These are phyloP conservation scores for Starmerella floris DNA, from an alignment of 805 yeast species.

Conservation along the genomic window DNA sequence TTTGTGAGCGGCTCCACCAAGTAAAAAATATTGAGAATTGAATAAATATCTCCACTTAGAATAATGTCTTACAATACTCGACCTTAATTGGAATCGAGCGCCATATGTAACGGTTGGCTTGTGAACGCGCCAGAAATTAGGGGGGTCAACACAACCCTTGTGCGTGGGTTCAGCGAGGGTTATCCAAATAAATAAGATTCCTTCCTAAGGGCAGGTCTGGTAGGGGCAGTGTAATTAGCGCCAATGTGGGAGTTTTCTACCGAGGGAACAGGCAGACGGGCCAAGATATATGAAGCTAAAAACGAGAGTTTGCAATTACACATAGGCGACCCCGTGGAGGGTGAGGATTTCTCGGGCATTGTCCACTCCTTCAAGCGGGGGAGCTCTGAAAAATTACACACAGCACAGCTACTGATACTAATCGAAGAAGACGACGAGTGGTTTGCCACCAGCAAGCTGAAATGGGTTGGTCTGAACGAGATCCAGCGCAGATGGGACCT, in stretches of 20 bases:
- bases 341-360: constrained; percentile 12
- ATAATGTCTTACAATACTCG: too few species aligned
- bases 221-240: too few species aligned
- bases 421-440: not conserved
- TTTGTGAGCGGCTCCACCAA: too few species aligned
- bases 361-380: constrained; percentile 9
- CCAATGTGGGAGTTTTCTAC: constrained; percentile 14
- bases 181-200: too few species aligned
- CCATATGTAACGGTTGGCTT: too few species aligned
- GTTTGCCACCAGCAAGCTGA: not conserved
- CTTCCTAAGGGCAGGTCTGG: too few species aligned
- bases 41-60: too few species aligned
- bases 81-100: too few species aligned
- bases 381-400: constrained; percentile 8
- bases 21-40: too few species aligned
- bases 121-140: too few species aligned
- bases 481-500: not conserved
- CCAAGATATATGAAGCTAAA: not conserved
- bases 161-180: too few species aligned
- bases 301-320: not conserved
- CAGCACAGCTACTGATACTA: constrained; percentile 7
- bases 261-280: constrained; percentile 14
- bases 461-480: not conserved
- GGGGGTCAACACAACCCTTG: too few species aligned
- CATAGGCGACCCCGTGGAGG: constrained; percentile 10